Evolutionary conservation across 257 asterid genomes (phyloP), one percentile per base, ranked within the genome.

Genomic region (Solanum rostratum): DNA sequence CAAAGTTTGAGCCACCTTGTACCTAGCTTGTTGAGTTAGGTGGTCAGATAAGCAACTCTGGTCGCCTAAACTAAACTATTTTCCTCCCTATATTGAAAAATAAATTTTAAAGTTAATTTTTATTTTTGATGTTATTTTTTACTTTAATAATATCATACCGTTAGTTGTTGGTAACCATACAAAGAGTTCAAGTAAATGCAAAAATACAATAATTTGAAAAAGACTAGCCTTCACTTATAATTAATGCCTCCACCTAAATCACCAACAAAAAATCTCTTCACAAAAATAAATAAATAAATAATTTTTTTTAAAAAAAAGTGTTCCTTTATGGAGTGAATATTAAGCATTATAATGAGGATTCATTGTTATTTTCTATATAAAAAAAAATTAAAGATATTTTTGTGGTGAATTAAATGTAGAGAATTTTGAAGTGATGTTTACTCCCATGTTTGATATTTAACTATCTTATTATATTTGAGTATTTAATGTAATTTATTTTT

Each of bases 201-300:
- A 82, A 85, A 84, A 79, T 22, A 85, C 20, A 91, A 88, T 80
- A 91, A 89, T 88, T 83, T 65, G 92, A 89, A 57, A 87, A 89
- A 86, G 93, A 91, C 92, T 30, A 82, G 83, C 90, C 86, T 87
- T 84, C 86, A 73, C 68, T 84, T 86, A 66, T 85, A 88, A 86
- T 89, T 55, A 90, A 90, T 88, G 88, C 82, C 45, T 84, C 91
- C 81, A 90, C 91, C 93, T 86, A 89, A 83, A 88, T 85, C 73
- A 71, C 88, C 90, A 69, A 84, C 10, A 87, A 29, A 78, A 79
- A 45, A 5, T 74, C 85, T 83, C 85, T 86, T 50, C 70, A 46
- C 87, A 83, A 83, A 81, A 8, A 84, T 59, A 63, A 70, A 30
- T 3, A 63, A 13, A 6, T 0, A 29, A 2, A n/a, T n/a, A n/a